Conservation (phyloP, 148 eudicot species). For the Cornus florida region DNA sequence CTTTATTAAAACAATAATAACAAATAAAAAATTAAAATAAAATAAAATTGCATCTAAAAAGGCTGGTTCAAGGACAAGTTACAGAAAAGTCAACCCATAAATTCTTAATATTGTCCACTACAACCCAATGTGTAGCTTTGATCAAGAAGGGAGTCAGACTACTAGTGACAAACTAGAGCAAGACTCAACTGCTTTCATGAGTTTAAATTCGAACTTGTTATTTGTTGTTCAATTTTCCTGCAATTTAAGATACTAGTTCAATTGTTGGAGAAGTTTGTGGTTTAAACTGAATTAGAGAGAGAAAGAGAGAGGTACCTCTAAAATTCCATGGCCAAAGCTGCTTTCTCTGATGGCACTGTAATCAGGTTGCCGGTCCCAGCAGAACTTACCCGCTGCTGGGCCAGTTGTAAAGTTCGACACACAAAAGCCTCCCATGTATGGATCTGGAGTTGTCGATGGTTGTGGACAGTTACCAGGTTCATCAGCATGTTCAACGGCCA, state of each 20-base stretch:
- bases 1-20: no score
- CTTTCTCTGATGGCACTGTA: slow-evolving; percentile 89
- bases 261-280: no score
- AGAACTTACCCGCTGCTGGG: slow-evolving; percentile 91
- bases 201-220: background rate
- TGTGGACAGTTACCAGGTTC: slow-evolving; percentile 88
- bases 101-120: no score
- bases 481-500: slow-evolving; percentile 84
- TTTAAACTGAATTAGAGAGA: background rate
- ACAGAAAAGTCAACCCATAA: no score
- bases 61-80: no score
- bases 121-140: no score
- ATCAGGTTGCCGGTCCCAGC: slow-evolving; percentile 97
- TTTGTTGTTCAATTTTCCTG: no score
- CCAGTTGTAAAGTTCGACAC: slow-evolving; percentile 85
- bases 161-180: no score
- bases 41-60: no score
- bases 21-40: no score
- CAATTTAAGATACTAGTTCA: no score
- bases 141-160: no score
- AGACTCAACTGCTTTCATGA: background rate
- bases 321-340: slow-evolving; percentile 97
- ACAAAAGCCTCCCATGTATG: slow-evolving; percentile 88
- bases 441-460: slow-evolving; percentile 77
- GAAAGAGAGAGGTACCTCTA: slow-evolving; percentile 58